Evolutionary conservation across 2,329 filamentous ascomycete species (phyloP), one percentile per base, ranked within the genome.

Genomic region (Xylaria sp.): DNA sequence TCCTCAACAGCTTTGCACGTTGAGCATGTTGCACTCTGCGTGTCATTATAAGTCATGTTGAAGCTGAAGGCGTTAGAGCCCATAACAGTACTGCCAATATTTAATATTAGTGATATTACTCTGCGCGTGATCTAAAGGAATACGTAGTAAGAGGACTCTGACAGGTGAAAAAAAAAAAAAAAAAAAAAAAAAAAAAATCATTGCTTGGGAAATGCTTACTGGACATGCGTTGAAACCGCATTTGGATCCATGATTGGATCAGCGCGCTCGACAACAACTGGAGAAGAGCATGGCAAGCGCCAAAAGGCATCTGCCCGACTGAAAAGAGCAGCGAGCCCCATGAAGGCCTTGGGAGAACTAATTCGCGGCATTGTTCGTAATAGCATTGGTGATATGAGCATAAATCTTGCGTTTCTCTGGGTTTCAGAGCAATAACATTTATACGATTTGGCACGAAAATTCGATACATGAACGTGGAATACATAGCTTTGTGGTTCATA

Each of bases 1-100:
- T 92, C 90, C 70, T 87, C 81, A 34, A 84, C 82, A 65, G 90
- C 89, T 41, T 84, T 83, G 78, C 90, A 92, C 3, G 90, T 90
- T 1, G 90, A 90, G 78, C 91, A 92, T 12, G 84, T 84, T 1
- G 88, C 86, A 28, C 78, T 77, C 65, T 83, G 81, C n/a, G 87
- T 86, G 44, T 84, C 80, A 9, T 83, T 80, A 74, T 86, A 90
- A 64, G 80, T 81, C 83, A 88, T 86, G 34, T 78, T 80, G 69
- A 87, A 84, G 50, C 84, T 82, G 76, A 92, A 91, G 8, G 83
- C 88, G 71, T 87, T 88, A 23, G 89, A 89, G 15, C 90, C 89
- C 77, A 88, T 85, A 68, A 92, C 84, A 12, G 85, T 88, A 75
- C 91, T 90, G 2, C 88, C 82, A 55, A 34, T 18, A n/a, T 15